Conservation (phyloP, 1,284 basidiomycete species). For the Laetiporus sulphureus region DNA sequence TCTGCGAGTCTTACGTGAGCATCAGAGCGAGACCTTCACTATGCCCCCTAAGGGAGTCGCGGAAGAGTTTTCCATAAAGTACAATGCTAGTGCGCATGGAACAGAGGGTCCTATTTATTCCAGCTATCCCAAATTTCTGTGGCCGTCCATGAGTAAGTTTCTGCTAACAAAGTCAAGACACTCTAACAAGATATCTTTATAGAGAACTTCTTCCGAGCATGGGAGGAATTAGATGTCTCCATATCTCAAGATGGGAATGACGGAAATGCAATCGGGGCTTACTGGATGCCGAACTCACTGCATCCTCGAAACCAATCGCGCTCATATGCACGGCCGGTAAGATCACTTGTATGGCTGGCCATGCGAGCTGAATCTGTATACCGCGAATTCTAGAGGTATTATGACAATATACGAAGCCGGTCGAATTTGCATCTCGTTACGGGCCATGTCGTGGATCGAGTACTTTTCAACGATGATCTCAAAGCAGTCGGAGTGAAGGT, state of each 20-base stretch:
- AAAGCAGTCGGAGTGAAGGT: not conserved
- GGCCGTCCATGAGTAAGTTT: not conserved
- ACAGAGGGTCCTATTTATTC: not conserved
- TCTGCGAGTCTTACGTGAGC: too few relatives aligned
- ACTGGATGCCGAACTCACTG: conserved; percentile 1
- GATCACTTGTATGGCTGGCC: not conserved
- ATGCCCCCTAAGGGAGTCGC: not conserved
- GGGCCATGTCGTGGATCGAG: not conserved
- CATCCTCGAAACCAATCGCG: not conserved
- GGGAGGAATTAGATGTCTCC: not conserved
- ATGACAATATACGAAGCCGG: not conserved
- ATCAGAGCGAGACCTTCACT: not conserved
- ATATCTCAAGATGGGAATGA: not conserved
- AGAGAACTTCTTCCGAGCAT: conserved; percentile 2
- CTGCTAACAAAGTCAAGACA: too few relatives aligned
- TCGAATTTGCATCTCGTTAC: not conserved
- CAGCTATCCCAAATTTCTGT: not conserved
- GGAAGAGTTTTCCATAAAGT: not conserved
- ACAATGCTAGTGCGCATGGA: not conserved
- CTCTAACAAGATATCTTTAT: too few relatives aligned
- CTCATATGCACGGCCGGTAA: not conserved
- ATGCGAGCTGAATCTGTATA: too few relatives aligned
- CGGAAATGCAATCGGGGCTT: not conserved
- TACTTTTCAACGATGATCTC: not conserved
- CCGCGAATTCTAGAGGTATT: not conserved